Evolutionary conservation across 306 rosid species (phyloP).

Genomic region (Clitoria ternatea): DNA sequence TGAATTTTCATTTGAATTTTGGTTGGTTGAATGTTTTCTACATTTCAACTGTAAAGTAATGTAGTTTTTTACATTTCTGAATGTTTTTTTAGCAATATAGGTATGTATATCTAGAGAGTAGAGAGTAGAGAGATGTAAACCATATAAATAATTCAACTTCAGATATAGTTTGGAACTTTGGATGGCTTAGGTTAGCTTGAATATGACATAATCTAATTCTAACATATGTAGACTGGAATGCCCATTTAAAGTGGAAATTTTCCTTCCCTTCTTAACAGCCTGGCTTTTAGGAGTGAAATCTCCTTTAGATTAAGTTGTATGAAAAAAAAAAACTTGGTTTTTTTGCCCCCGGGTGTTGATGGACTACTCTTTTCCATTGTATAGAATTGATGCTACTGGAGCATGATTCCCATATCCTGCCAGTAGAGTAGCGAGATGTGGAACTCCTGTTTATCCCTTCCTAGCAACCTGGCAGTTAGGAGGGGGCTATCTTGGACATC

Average conservation of each 20-base stretch:
- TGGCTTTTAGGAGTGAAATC: not conserved
- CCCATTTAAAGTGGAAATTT: not conserved
- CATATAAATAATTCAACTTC: not conserved
- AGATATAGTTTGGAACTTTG: not conserved
- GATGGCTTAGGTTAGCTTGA: not conserved
- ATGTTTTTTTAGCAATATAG: not conserved
- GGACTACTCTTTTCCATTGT: not conserved
- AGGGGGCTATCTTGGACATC: not conserved
- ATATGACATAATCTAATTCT: too few species aligned
- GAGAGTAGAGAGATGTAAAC: not conserved
- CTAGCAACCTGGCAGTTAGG: not conserved
- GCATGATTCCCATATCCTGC: not conserved
- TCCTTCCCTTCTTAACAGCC: not conserved
- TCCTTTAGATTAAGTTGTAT: not conserved
- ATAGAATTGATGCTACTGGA: not conserved
- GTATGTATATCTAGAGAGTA: not conserved
- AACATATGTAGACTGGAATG: not conserved
- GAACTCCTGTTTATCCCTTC: not conserved
- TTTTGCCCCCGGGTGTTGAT: not conserved
- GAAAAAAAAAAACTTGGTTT: not conserved
- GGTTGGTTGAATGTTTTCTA: conserved; percentile 4
- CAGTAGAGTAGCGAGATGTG: not conserved
- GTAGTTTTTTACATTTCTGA: not conserved
- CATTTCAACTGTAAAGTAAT: not conserved
- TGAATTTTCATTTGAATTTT: not conserved